Conservation (phyloP, 2,329 filamentous ascomycete genomes). For the Exophiala xenobiotica region DNA sequence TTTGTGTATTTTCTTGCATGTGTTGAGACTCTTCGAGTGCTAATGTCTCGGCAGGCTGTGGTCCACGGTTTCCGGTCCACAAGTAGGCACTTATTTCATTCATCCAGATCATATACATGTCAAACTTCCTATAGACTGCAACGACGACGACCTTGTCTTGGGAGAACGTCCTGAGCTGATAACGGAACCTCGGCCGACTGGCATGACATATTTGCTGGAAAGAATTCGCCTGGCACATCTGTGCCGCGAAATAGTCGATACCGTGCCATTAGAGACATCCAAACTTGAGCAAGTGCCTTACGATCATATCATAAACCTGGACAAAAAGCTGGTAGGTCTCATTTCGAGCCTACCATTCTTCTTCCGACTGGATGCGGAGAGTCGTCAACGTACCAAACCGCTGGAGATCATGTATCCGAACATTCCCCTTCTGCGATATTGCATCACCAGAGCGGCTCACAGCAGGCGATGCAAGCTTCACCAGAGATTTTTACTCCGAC, state of each 20-base stretch:
- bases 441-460: conserved; percentile 37
- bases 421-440: conserved; percentile 37
- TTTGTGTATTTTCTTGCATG: conserved; percentile 21
- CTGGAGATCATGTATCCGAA: conserved; percentile 34
- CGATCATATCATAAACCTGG: conserved; percentile 37
- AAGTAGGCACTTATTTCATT: conserved; percentile 46
- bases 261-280: conserved; percentile 31
- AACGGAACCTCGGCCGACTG: conserved; percentile 39
- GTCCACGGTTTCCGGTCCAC: conserved; percentile 41
- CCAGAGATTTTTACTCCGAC: conserved; percentile 39
- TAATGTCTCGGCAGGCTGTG: conserved; percentile 34
- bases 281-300: conserved; percentile 35
- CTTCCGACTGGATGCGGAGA: conserved; percentile 37
- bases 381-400: conserved; percentile 28
- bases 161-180: conserved; percentile 18
- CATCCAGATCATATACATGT: conserved; percentile 43
- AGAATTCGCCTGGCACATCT: conserved; percentile 41
- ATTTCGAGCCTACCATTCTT: conserved; percentile 36
- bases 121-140: conserved; percentile 42
- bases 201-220: conserved; percentile 46
- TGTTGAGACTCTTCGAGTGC: background rate
- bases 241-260: conserved; percentile 43
- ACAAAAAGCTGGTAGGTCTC: conserved; percentile 35
- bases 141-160: conserved; percentile 38
- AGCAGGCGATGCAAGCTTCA: conserved; percentile 41